Base-by-base conservation (phyloP, 225 moss, liverwort and hornwort species). In the Neckera pumila region DNA sequence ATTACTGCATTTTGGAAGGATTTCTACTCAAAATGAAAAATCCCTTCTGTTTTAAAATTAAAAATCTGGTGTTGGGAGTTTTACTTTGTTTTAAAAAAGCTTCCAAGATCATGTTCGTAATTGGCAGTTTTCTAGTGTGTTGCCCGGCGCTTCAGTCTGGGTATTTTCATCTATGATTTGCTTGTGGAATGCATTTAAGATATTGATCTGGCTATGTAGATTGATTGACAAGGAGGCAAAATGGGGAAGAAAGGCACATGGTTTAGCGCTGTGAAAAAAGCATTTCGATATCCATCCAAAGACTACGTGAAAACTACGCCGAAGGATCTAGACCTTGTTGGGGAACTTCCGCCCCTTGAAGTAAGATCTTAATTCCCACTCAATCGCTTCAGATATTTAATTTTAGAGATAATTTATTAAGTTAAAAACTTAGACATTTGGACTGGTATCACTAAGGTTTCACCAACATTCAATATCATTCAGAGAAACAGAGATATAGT, bases 191-290 rank as follows among this genome's bases (percentile, higher is more conserved):
- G 11, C 33, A n/a, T 69, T n/a, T n/a, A 60, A 54, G 74, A 73
- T 54, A 79, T 49, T 20, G 71, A 42, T 51, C 65, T n/a, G 60
- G 28, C n/a, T 84, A 63, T 89, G 86, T 60, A 93, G 93, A 73
- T 86, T 86, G 83, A 75, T 86, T 83, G 83, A 83, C 69, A 80
- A 71, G 85, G 81, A 78, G 83, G 19, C 85, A 86, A 76, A 40
- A 93, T 93, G 93, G 93, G 93, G 70, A 93, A 93, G 86, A 93
- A 90, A 88, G 91, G 93, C 51, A 88, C 89, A 80, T 94, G 94
- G 94, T 90, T 94, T 62, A 93, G 89, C 75, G 93, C 93, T 86
- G 93, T 94, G 79, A 94, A 92, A 30, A 94, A 89, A 69, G 94
- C 92, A 67, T 94, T 94, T 34, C 91, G 94, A 49, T 93, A 92